Evolutionary conservation across 2,329 filamentous ascomycete species (phyloP).

Genomic region (Lasiodiplodia citricola): DNA sequence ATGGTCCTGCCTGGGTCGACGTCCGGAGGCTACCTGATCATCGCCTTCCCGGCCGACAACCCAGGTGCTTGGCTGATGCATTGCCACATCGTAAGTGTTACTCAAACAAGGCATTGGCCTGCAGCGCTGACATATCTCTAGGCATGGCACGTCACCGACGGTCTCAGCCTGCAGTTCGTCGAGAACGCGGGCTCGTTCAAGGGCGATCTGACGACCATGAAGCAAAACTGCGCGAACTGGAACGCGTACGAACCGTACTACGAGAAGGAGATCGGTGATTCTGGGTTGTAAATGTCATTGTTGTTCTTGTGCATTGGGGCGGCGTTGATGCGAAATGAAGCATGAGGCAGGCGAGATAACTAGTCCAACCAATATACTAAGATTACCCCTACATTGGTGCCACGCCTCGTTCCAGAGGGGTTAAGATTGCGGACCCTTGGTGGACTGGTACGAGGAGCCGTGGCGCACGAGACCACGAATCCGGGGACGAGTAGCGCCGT

Average conservation of each 20-base stretch:
- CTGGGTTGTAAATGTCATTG: slow-evolving; percentile 12
- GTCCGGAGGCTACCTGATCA: slow-evolving; percentile 50
- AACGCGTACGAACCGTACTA: slow-evolving; percentile 34
- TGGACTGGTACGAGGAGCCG: background rate
- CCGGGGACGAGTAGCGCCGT: background rate
- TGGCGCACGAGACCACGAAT: background rate
- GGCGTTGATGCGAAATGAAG: background rate
- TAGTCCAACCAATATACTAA: background rate
- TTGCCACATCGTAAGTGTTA: slow-evolving; percentile 27
- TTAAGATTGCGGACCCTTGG: background rate
- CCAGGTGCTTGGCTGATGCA: slow-evolving; percentile 50
- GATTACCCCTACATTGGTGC: background rate
- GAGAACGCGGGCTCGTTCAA: slow-evolving; percentile 45
- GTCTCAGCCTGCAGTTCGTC: slow-evolving; percentile 60
- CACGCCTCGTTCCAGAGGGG: background rate
- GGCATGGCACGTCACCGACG: slow-evolving; percentile 43
- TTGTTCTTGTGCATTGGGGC: background rate
- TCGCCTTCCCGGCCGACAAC: slow-evolving; percentile 60
- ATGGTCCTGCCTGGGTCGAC: slow-evolving; percentile 39
- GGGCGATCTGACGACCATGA: slow-evolving; percentile 32
- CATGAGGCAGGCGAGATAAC: background rate
- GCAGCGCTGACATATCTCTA: background rate
- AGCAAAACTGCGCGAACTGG: slow-evolving; percentile 40
- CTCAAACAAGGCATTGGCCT: background rate
- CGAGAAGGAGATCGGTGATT: slow-evolving; percentile 19